Evolutionary conservation across 129 eudicot genomes (phyloP), one percentile per base, ranked within the genome.

Genomic region (Ambrosia artemisiifolia): DNA sequence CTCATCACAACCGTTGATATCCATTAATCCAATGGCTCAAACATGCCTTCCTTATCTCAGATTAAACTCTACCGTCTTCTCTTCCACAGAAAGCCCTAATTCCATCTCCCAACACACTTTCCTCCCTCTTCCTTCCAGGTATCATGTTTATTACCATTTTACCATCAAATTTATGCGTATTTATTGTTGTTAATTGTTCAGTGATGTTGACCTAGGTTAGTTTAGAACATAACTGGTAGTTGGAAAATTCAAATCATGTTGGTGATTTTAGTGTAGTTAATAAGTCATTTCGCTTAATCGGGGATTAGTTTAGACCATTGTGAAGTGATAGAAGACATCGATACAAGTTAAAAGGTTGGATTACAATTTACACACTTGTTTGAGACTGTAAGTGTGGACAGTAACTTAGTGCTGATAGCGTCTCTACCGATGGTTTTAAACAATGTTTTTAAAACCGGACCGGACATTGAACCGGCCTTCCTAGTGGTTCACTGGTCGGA

Each of bases 41-140:
- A 78, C 91, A 2, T 83, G 78, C 57, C 40, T 86, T 67, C 83
- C 93, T 3, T 73, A 83, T 34, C 83, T 83, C 77, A 79, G 83
- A 69, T 67, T 88, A 34, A 80, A 83, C 65, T 60, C 88, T 68
- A 59, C 79, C 65, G 53, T 65, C 50, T 73, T 66, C 81, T 71
- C 83, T 50, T 78, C 83, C 38, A 67, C 83, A 19, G 81, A 83
- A 79, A 75, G 76, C 70, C 76, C 77, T 75, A 76, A 32, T 57
- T 71, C 75, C 40, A 7, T 51, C 1, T 43, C 85, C 43, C 70
- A 68, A 38, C 69, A 53, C 67, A 78, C 59, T 28, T 40, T 64
- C 56, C 72, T 78, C 78, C 81, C 92, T 30, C 85, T 83, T 78
- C 81, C 60, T 71, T 78, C 85, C 47, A 80, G 93, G 91, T 86